Percentiles rank a stretch among this genome's conserved stretches.
These are phyloP conservation scores for Grammothele lineata DNA, from an alignment of 768 basidiomycete species.

Conservation along the genomic window DNA sequence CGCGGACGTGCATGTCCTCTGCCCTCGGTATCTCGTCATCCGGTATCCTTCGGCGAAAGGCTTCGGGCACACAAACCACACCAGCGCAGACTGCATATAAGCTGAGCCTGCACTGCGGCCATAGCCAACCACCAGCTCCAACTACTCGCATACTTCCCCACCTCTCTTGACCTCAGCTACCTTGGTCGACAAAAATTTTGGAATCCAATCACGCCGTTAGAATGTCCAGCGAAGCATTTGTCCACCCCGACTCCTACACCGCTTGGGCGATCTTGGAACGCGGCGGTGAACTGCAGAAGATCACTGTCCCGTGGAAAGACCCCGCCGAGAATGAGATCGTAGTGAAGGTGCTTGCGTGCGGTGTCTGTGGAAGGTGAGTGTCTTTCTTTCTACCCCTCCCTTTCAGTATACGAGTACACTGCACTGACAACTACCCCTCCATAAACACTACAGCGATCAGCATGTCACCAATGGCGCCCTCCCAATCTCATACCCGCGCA, in stretches of 20 bases:
- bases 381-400: neutral
- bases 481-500: slow-evolving; percentile 8
- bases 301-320: slow-evolving; percentile 19
- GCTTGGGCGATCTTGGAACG: slow-evolving; percentile 18
- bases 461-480: neutral
- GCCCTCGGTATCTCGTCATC: too few relatives aligned
- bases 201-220: too few relatives aligned
- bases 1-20: too few relatives aligned
- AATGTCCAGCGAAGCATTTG: too few relatives aligned
- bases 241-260: slow-evolving; percentile 17
- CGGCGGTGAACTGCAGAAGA: slow-evolving; percentile 14
- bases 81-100: too few relatives aligned
- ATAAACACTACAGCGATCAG: slow-evolving; percentile 6
- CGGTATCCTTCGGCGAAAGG: too few relatives aligned
- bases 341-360: slow-evolving; percentile 25
- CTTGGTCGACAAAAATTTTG: too few relatives aligned
- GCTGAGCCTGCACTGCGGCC: too few relatives aligned
- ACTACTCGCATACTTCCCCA: too few relatives aligned
- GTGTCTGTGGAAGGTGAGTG: slow-evolving; percentile 24
- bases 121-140: neutral
- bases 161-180: too few relatives aligned
- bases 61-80: too few relatives aligned
- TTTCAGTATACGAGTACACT: neutral
- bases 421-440: neutral
- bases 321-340: slow-evolving; percentile 18